Evolutionary conservation across 768 basidiomycete species (phyloP), one percentile per base, ranked within the genome.

Genomic region (Clitopilus hobsonii): DNA sequence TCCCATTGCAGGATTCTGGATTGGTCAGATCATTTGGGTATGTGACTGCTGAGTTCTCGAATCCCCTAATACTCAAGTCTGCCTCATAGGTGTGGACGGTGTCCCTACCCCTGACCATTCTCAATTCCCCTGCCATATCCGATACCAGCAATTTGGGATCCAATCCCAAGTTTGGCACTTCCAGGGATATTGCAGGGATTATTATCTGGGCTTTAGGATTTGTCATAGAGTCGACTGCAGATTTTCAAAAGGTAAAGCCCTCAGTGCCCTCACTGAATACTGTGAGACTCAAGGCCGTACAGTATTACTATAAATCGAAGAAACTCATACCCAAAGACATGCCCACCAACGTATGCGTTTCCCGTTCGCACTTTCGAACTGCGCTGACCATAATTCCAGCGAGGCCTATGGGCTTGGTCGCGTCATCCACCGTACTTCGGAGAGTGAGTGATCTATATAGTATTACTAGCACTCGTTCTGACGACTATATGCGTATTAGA

Each of bases 371-470:
- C 32, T 3, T 14, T 13, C 11, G 20, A 23, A 18, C 22, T 26
- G 36, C 27, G 29, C 38, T 29, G 29, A 48, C 6, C 10, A 28
- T 6, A 27, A 23, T 51, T 53, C 56, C 58, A 83, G 80, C 67
- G 58, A 30, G 83, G 82, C 4, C 58, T 83, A 1, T 83, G 83
- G 83, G 69, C 63, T 11, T 83, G 77, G 75, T 80, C 80, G 22
- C 76, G 86, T 3, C 85, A 88, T 59, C 86, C 86, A 18, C 82
- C 85, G 0, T 88, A 87, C 64, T 86, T 87, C 60, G 86, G 86
- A 63, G 86, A 88, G 81, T 84, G 69, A 63, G 76, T 74, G 1
- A 14, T 63, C 7, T 25, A 18, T 25, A 45, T 6, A 16, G 53
- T 27, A 14, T 18, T 56, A 6, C 20, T 20, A 16, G 36, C 20